Evolutionary conservation across 108 stramenopile species (phyloP), one percentile per base, ranked within the genome.

Genomic region (Aurantiochytrium sp.): DNA sequence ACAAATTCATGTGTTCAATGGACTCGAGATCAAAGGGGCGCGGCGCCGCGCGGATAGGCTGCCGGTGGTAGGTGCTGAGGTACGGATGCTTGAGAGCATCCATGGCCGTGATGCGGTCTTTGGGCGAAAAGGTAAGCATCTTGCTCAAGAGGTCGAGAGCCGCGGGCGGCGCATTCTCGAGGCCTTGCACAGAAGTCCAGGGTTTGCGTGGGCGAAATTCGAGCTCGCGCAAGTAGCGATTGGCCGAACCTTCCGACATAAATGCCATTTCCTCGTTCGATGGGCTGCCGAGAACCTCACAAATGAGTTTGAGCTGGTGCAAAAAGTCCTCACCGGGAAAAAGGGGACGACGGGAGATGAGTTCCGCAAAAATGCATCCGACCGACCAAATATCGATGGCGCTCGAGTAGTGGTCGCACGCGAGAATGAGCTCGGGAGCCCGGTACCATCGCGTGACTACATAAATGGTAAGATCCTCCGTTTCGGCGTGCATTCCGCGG

Each of bases 391-490:
- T 72, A 88, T 94, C 94, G 35, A 94, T 93, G 35, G 93, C 93
- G 90, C 59, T 44, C 23, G 73, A 49, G 73, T 76, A 89, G 60
- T 90, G 90, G 44, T 93, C 91, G 60, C 90, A 90, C 2, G 91
- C 89, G 5, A 99, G 91, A 64, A 98, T 98, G 44, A 99, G 92
- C 91, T 99, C 99, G 12, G 99, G 99, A 29, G 99, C 98, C 44
- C 99, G 93, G 92, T 99, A 99, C 99, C 99, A 99, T 18, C 99
- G 92, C 42, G 98, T 98, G 18, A 98, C 99, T 47, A 99, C 99
- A 92, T 99, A 98, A 91, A 97, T 97, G 42, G 98, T 99, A 58
- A 98, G 93, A 87, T 98, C 87, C 4, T 55, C 72, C 44, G 87
- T 19, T 14, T 64, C 90, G 69, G 58, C 88, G 44, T 91, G 88